These are phyloP conservation scores for Kwoniella sp. DNA, from an alignment of 768 basidiomycete genomes.

Conservation along the genomic window DNA sequence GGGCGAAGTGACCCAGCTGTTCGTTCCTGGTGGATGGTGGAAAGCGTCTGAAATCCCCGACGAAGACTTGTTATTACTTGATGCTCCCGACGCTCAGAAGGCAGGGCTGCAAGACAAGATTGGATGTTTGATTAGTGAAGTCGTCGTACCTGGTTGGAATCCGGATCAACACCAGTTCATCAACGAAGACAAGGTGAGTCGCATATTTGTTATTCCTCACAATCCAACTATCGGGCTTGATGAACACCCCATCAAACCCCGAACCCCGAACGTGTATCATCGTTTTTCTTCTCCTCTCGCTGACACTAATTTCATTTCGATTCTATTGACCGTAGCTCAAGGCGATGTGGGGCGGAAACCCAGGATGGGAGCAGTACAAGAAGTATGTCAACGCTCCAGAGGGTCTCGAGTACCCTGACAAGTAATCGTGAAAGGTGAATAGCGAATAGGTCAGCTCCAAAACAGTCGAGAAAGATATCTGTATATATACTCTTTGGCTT, in stretches of 20 bases:
- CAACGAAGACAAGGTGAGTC: constrained; percentile 42
- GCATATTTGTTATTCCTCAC: neutral
- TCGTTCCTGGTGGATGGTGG: constrained; percentile 57
- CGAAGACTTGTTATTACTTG: constrained; percentile 44
- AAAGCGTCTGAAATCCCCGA: constrained; percentile 54
- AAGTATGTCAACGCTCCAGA: constrained; percentile 30
- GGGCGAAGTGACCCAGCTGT: constrained; percentile 61
- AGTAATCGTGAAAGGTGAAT: neutral
- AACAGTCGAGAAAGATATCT: no score
- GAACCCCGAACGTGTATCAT: no score
- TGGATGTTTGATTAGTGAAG: constrained; percentile 65
- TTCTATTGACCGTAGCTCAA: constrained; percentile 21
- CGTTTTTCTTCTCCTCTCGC: neutral
- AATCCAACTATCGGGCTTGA: no score
- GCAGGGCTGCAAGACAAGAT: constrained; percentile 46
- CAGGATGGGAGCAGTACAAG: constrained; percentile 34
- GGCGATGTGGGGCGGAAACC: constrained; percentile 26
- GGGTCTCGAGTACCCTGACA: constrained; percentile 31
- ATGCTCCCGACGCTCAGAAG: constrained; percentile 12
- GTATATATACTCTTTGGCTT: no score
- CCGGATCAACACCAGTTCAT: constrained; percentile 48
- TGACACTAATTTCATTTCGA: neutral
- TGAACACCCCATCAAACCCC: no score
- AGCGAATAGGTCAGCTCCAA: no score
- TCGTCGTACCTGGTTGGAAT: constrained; percentile 62